Evolutionary conservation across 495 filamentous ascomycete species (phyloP).

Genomic region (Beverwykella pulmonaria): DNA sequence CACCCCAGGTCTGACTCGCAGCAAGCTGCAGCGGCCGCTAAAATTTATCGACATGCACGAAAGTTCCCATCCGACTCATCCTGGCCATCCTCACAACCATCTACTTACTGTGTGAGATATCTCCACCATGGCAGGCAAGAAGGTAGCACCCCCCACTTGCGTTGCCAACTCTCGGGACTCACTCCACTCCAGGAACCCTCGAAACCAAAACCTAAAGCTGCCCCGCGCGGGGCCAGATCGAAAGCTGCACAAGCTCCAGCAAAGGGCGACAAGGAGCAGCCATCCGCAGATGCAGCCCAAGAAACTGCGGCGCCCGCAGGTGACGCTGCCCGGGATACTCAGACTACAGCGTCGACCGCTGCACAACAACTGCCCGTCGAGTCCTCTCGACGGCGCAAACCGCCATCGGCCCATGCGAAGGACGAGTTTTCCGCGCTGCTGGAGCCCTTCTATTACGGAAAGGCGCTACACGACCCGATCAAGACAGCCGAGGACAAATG

Average conservation of each 20-base stretch:
- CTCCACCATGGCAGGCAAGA: neutral
- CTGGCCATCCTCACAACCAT: neutral
- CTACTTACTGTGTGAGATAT: neutral
- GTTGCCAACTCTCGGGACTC: neutral
- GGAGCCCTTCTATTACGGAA: constrained; percentile 95
- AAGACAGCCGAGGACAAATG: constrained; percentile 91
- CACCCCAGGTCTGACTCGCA: neutral
- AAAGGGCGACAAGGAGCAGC: neutral
- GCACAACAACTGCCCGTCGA: neutral
- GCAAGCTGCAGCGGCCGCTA: constrained; percentile 6
- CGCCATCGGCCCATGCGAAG: neutral
- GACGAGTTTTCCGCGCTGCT: constrained; percentile 77
- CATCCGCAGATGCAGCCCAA: neutral
- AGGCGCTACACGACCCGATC: constrained; percentile 89
- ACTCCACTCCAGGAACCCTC: neutral
- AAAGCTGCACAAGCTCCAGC: constrained; percentile 5
- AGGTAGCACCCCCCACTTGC: neutral
- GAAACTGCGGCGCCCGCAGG: neutral
- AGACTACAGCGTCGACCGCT: neutral
- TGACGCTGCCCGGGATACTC: neutral
- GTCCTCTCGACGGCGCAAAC: constrained; percentile 14
- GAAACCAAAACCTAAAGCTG: constrained; percentile 16
- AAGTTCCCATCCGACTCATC: neutral
- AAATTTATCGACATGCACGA: neutral
- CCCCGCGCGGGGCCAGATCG: constrained; percentile 19